Evolutionary conservation across 805 yeast genomes (phyloP), one percentile per base, ranked within the genome.

Genomic region (Alloascoidea africana): DNA sequence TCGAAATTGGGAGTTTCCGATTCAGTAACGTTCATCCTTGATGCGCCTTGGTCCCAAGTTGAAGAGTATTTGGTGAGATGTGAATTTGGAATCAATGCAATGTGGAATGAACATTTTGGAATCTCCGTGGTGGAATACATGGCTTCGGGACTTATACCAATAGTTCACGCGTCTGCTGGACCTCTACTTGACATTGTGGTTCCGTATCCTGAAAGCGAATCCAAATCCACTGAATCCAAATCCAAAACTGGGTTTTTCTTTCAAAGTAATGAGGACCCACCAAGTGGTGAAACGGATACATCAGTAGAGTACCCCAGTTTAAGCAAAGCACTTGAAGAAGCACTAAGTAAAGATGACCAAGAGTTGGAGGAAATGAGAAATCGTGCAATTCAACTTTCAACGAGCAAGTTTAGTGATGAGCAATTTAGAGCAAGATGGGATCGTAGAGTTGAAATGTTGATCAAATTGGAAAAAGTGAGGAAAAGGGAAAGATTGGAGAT

Each of bases 21-120:
- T 4, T 39, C 48, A 4, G 54, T 66, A 8, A 63, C 70, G 35
- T 78, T 86, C 48, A 60, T 76, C 0, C 66, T 81, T 3, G 93
- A 91, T 57, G 79, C 89, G 17, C 66, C 84, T 5, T 83, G 83
- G 59, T 65, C 62, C 1, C 66, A 63, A 14, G 75, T 93, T 11
- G 60, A 72, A 38, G 50, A 58, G 18, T 65, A 71, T 38, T 61
- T 93, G 23, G 48, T 60, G 8, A 59, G 55, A 11, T 70, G 85
- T 2, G 70, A 75, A 17, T 75, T 73, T 49, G 98, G 98, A 3
- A 62, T 91, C 32, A 89, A 91, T 50, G 86, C 94, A 18, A 91
- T 91, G 99, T 91, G 98, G 98, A 91, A 91, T 58, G 99, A 91
- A 61, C 99, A 91, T 60, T 91, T 91, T 55, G 99, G 99, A 14